Base-by-base conservation (phyloP, 805 yeast genomes). In the Hyphopichia homilentoma region DNA sequence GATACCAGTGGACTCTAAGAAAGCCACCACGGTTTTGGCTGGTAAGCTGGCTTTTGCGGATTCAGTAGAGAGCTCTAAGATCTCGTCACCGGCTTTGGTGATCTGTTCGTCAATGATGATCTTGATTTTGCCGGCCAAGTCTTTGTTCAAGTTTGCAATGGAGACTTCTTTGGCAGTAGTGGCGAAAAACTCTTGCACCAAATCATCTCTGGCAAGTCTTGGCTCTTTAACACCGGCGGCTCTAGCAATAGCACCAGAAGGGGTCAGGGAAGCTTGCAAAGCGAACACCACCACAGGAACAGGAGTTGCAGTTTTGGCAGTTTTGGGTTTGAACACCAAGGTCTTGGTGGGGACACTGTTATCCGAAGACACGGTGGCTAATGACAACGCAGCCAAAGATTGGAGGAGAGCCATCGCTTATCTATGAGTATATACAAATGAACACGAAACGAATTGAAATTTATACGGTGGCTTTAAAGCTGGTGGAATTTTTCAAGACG, bases 241-340 rank as follows among this genome's bases (percentile, higher is more conserved):
- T 35, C 70, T 66, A 35, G 95, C 89, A 43, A 86, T 71, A 23
- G 70, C 52, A 14, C 70, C 65, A 3, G 82, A 60, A 29, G 94
- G 85, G 21, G 95, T 85, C 29, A 69, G 66, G 4, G 95, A 84
- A 2, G 79, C 48, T 21, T 75, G 75, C 38, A 81, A 70, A 6
- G 95, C 95, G 50, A 87, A 72, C 20, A 86, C 85, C 33, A 87
- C 75, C 19, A 87, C 73, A 25, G 96, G 95, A 25, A 83, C 78
- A 17, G 93, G 84, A 13, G 75, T 59, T 31, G 84, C 86, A 29
- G 86, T 64, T 54, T 87, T 87, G 22, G 95, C 81, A 29, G 95
- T 85, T 65, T 87, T 87, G 48, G 95, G 95, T 65, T 87, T 87
- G 75, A 87, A 87, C 17, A 87, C 88, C 40, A 87, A 67, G 4